These are phyloP conservation scores for Suillus occidentalis DNA, from an alignment of 768 basidiomycete species.

Conservation along the genomic window DNA sequence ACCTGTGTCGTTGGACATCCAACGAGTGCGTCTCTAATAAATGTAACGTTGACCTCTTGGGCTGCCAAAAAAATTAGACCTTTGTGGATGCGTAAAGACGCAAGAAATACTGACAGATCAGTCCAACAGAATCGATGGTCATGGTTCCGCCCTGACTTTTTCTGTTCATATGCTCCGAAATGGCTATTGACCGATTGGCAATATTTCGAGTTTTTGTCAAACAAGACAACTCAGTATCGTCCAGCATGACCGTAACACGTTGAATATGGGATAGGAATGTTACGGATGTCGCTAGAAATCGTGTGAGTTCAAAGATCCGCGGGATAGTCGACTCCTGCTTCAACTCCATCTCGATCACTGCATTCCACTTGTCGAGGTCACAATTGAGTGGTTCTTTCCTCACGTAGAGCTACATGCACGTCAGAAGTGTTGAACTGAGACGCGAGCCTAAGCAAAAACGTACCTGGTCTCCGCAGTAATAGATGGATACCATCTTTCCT, in stretches of 20 bases:
- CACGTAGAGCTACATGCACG: conserved; percentile 5
- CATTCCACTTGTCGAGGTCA: conserved; percentile 37
- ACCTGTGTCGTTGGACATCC: neutral
- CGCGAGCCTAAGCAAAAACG: neutral
- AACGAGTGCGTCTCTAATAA: neutral
- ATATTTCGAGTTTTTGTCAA: neutral
- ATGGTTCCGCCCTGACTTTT: neutral
- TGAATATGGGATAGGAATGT: conserved; percentile 47
- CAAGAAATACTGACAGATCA: conserved; percentile 2
- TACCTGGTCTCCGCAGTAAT: conserved; percentile 12
- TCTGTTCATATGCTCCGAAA: neutral
- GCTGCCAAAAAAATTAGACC: neutral
- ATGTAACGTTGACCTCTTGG: neutral
- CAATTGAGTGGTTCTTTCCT: neutral
- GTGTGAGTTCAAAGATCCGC: conserved; percentile 44
- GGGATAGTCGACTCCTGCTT: conserved; percentile 42
- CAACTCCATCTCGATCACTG: conserved; percentile 45
- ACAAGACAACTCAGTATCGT: neutral
- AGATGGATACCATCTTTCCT: conserved; percentile 5
- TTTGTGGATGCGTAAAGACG: neutral
- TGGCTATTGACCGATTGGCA: neutral
- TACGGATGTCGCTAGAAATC: conserved; percentile 48
- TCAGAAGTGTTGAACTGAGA: neutral
- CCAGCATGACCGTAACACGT: conserved; percentile 4
- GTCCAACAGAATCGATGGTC: neutral